Evolutionary conservation across 2,329 filamentous ascomycete species (phyloP), one percentile per base, ranked within the genome.

Genomic region (Colletotrichum tropicale): DNA sequence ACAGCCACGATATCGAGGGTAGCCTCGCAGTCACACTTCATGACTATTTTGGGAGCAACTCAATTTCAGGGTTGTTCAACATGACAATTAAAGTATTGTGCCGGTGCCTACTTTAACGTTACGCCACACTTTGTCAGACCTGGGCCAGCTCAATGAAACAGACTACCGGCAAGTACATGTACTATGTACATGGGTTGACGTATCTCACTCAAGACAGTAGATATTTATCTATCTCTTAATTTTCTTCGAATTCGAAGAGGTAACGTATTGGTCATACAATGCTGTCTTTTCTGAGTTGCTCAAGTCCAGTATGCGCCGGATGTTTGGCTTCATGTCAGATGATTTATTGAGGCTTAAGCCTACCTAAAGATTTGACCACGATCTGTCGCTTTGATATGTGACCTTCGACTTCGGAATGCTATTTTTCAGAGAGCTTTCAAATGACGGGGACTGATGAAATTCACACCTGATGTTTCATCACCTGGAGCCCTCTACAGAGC

Each of bases 221-320:
- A 48, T 2, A n/a, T 2, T n/a, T 48, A n/a, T 12, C 1, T 2
- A 48, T 1, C 38, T 48, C 0, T 12, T 48, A 6, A 21, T 12
- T 43, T 0, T 48, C 18, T 2, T 48, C 5, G 7, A 48, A 2
- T 1, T 48, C 18, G 38, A 48, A 9, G 38, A 48, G 18, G 9
- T 5, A 48, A 2, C 38, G 9, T 48, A 6, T 3, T 48, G 0
- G 18, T 48, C 1, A 48, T n/a, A n/a, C 38, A n/a, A 48, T 2
- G 5, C n/a, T 48, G 18, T 48, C 18, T 48, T 48, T n/a, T 48
- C 36, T 18, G 2, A 16, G 16, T 18, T 34, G 32, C n/a, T n/a
- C n/a, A 34, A 2, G 8, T n/a, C 36, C 9, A 38, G 9, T 16
- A 18, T 43, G 38, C 18, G 18, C 38, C 18, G 18, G 38, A n/a